Conservation (phyloP, 108 stramenopile species). For the Skeletonema potamos region DNA sequence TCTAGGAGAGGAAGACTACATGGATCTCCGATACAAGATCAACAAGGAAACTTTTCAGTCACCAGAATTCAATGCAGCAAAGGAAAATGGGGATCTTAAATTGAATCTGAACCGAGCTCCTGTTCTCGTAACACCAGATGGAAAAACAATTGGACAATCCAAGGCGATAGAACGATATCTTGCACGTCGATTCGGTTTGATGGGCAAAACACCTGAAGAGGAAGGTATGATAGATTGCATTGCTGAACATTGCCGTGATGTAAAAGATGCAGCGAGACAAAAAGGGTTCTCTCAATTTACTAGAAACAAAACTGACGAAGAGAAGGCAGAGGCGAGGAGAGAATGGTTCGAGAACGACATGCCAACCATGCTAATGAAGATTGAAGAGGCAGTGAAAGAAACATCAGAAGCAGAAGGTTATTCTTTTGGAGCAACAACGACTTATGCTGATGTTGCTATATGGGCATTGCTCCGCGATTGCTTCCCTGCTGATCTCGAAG, state of each 20-base stretch:
- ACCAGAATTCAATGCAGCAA: conserved; percentile 55
- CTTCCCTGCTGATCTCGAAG: conserved; percentile 38
- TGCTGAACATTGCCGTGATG: conserved; percentile 67
- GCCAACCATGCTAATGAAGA: conserved; percentile 53
- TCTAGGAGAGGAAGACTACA: conserved; percentile 44
- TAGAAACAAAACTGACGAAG: conserved; percentile 52
- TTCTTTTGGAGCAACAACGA: conserved; percentile 41
- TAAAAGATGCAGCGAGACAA: conserved; percentile 49
- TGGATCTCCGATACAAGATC: conserved; percentile 49
- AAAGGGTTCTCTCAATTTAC: conserved; percentile 61
- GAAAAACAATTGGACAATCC: conserved; percentile 56
- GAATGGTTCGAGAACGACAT: conserved; percentile 55
- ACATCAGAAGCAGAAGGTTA: conserved; percentile 30
- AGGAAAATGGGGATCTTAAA: conserved; percentile 53
- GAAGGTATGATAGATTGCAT: conserved; percentile 66
- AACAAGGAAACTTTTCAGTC: conserved; percentile 42
- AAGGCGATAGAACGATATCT: conserved; percentile 68
- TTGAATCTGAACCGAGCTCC: conserved; percentile 66
- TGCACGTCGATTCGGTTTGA: conserved; percentile 45
- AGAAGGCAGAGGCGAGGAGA: conserved; percentile 38
- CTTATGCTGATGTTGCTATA: conserved; percentile 56
- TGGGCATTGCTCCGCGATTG: conserved; percentile 58
- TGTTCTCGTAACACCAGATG: conserved; percentile 50
- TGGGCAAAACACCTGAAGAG: conserved; percentile 51
- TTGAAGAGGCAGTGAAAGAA: conserved; percentile 43